Conservation (phyloP, 192 early-diverging fungal genomes). For the Cladochytrium replicatum region DNA sequence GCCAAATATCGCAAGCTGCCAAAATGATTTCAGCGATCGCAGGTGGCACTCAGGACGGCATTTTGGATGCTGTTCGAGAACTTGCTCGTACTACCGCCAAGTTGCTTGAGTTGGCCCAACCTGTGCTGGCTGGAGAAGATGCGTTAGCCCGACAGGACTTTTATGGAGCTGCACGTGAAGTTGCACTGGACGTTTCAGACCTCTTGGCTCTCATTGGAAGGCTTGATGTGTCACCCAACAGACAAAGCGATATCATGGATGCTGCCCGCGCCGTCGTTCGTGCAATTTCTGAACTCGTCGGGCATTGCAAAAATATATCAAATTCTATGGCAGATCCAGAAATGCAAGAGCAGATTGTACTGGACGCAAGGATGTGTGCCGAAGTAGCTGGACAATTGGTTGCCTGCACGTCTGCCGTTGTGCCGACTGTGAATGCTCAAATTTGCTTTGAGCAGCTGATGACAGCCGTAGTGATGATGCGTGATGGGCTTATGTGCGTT, state of each 20-base stretch:
- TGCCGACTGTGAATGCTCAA: conserved; percentile 24
- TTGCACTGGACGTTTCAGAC: conserved; percentile 21
- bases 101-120: conserved; percentile 28
- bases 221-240: conserved; percentile 32
- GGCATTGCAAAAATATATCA: conserved; percentile 18
- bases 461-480: conserved; percentile 30
- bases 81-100: conserved; percentile 19
- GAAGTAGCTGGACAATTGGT: conserved; percentile 25
- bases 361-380: conserved; percentile 20
- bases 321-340: conserved; percentile 19
- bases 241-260: conserved; percentile 33
- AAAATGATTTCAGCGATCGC: conserved; percentile 31
- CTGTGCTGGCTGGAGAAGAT: conserved; percentile 25
- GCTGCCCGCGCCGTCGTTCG: conserved; percentile 30
- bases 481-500: conserved; percentile 22
- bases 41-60: conserved; percentile 29
- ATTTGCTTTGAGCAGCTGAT: conserved; percentile 41
- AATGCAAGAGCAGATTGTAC: conserved; percentile 22
- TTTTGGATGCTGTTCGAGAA: conserved; percentile 24
- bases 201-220: conserved; percentile 32
- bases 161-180: conserved; percentile 15
- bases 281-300: conserved; percentile 27
- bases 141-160: conserved; percentile 20
- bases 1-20: conserved; percentile 42
- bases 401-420: conserved; percentile 27